Conservation (phyloP, 208 protist genomes). For the Trichomonas gallinae region DNA sequence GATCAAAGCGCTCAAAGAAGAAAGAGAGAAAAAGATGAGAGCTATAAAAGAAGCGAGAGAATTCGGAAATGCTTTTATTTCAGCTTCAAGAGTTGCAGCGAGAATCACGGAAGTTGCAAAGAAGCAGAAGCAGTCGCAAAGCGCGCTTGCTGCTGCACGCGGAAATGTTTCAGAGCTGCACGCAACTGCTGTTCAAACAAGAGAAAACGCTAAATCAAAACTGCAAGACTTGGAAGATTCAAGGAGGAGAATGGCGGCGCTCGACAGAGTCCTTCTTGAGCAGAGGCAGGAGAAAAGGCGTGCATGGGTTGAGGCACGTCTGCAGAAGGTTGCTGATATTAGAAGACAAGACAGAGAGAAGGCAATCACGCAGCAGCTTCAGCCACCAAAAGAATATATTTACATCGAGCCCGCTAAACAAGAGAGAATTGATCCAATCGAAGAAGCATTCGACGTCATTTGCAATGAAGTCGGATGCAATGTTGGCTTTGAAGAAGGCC, state of each 20-base stretch:
- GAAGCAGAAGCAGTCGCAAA: not conserved
- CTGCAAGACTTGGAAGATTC: not conserved
- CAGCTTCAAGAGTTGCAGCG: not conserved
- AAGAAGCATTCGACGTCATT: not conserved
- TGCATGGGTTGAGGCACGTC: not conserved
- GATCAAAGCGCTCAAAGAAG: not conserved
- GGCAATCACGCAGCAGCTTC: not conserved
- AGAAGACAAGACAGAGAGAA: not conserved
- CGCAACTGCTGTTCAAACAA: not conserved
- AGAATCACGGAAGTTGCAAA: not conserved
- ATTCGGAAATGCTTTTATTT: not conserved
- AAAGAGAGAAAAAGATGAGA: not conserved
- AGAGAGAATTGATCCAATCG: not conserved
- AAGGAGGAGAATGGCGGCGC: not conserved
- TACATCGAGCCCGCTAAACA: not conserved
- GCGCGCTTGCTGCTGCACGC: not conserved
- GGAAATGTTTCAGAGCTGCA: not conserved
- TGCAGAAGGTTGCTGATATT: not conserved
- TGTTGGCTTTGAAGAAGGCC: not conserved
- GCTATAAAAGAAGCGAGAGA: not conserved
- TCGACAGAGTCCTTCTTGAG: not conserved
- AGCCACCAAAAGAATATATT: not conserved
- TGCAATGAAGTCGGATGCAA: not conserved
- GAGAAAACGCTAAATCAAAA: not conserved
- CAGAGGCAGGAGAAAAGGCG: not conserved